A percentile compares a stretch with the other conserved stretches of the same genome.
These are phyloP conservation scores for Thraustochytrium sp. DNA, from an alignment of 352 stramenopile species.

Conservation along the genomic window DNA sequence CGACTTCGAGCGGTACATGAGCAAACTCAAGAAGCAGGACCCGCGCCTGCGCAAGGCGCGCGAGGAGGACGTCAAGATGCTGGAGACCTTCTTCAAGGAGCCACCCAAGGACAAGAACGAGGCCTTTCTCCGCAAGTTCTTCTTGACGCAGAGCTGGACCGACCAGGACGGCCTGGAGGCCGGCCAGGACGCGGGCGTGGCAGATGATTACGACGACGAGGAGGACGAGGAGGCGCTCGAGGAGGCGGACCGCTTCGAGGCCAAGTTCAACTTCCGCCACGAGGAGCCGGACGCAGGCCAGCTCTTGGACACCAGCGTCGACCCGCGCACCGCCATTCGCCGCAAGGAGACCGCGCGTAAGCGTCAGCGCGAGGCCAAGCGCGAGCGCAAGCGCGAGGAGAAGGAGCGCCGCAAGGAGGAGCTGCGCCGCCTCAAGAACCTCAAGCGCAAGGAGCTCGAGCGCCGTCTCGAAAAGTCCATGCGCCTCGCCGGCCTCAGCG, in stretches of 20 bases:
- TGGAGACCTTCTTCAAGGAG: constrained; percentile 34
- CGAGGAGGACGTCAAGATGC: background rate
- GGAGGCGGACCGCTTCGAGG: constrained; percentile 92
- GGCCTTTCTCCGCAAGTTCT: constrained; percentile 61
- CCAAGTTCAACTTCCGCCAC: constrained; percentile 98
- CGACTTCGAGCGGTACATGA: constrained; percentile 14
- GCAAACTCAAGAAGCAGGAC: background rate
- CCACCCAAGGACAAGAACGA: constrained; percentile 26
- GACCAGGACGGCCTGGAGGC: constrained; percentile 44
- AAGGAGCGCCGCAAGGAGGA: constrained; percentile 93
- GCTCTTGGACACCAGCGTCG: constrained; percentile 73
- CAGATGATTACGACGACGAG: constrained; percentile 31
- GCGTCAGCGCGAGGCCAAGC: constrained; percentile 82
- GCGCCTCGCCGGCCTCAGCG: constrained; percentile 53
- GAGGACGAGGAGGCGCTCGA: constrained; percentile 84
- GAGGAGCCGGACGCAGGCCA: constrained; percentile 85
- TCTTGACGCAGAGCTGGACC: constrained; percentile 63
- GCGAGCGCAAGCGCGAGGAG: constrained; percentile 86
- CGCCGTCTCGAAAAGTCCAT: constrained; percentile 83
- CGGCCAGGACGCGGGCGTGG: too few relatives aligned
- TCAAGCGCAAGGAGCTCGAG: constrained; percentile 92
- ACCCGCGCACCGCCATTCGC: constrained; percentile 79
- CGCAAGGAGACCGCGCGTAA: constrained; percentile 92
- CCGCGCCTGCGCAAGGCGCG: background rate
- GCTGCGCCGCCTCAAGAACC: constrained; percentile 91